Evolutionary conservation across 495 filamentous ascomycete species (phyloP).

Genomic region (Aspergillus ostianus): DNA sequence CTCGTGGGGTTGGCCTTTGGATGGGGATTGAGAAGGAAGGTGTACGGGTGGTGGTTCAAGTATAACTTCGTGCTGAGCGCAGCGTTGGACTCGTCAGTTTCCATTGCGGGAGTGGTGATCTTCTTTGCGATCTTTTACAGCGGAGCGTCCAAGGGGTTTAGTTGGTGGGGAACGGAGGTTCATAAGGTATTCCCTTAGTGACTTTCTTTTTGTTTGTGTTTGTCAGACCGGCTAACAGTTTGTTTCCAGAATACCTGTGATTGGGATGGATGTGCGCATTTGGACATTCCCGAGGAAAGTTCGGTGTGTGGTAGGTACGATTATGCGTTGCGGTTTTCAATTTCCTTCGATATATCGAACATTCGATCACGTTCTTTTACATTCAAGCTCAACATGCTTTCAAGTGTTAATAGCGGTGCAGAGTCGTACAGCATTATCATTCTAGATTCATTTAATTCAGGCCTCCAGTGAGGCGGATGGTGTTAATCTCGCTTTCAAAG

Average conservation of each 20-base stretch:
- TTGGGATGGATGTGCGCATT: constrained; percentile 1
- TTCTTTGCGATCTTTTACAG: constrained; percentile 82
- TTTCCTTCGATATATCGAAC: no score
- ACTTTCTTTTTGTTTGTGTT: no score
- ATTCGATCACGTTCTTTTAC: no score
- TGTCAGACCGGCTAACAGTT: not conserved
- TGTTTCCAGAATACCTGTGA: not conserved
- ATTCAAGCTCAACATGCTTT: no score
- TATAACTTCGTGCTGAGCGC: constrained; percentile 83
- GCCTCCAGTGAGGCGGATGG: no score
- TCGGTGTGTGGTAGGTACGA: not conserved
- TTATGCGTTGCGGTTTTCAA: no score
- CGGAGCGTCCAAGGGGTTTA: constrained; percentile 53
- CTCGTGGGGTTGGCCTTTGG: constrained; percentile 73
- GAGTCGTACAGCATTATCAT: no score
- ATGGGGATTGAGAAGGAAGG: constrained; percentile 56
- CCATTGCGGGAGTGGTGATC: constrained; percentile 72
- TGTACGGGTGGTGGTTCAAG: constrained; percentile 73
- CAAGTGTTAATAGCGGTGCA: no score
- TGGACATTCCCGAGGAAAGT: not conserved
- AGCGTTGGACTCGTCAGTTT: constrained; percentile 74
- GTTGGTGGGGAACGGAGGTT: constrained; percentile 76
- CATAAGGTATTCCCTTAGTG: constrained; percentile 47
- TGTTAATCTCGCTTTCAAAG: no score
- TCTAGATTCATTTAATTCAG: no score